A percentile compares a stretch with the other conserved stretches of the same genome.
phyloP scores from a whole-genome alignment of 495 filamentous ascomycete species.

The Tetracladium marchalianum region DNA sequence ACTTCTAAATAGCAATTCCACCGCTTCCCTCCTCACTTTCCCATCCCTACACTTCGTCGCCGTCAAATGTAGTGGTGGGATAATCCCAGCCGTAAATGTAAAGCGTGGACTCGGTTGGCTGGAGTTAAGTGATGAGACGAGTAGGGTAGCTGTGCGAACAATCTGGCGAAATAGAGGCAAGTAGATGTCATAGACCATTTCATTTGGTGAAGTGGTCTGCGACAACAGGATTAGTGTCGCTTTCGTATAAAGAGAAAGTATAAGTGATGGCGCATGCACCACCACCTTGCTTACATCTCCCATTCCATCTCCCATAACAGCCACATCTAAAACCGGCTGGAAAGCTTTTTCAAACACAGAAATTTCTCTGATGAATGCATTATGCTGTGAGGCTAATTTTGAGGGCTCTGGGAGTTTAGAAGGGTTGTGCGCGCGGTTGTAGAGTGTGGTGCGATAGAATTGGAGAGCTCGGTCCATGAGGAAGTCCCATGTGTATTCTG shows the following conservation, averaged over 20 bases:
- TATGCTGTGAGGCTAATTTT: not conserved
- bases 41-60: conserved; percentile 37
- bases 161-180: conserved; percentile 16
- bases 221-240: conserved; percentile 3
- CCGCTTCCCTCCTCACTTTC: conserved; percentile 29
- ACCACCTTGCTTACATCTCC: not conserved
- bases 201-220: conserved; percentile 1
- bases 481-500: conserved; percentile 18
- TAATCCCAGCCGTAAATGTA: conserved; percentile 50
- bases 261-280: conserved; percentile 6
- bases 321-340: conserved; percentile 9
- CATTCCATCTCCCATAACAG: conserved; percentile 4
- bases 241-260: conserved; percentile 15
- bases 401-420: not conserved
- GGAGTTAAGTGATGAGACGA: not conserved
- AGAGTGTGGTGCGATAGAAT: conserved; percentile 12
- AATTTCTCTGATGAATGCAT: conserved; percentile 1
- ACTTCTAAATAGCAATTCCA: conserved; percentile 26
- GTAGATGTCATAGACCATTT: conserved; percentile 16
- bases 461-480: conserved; percentile 15
- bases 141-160: conserved; percentile 3
- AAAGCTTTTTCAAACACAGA: conserved; percentile 9
- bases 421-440: conserved; percentile 6
- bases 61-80: conserved; percentile 27
- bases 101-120: conserved; percentile 5